Evolutionary conservation across 2,329 filamentous ascomycete genomes (phyloP), one percentile per base, ranked within the genome.

Genomic region (Penicillium polonicum): DNA sequence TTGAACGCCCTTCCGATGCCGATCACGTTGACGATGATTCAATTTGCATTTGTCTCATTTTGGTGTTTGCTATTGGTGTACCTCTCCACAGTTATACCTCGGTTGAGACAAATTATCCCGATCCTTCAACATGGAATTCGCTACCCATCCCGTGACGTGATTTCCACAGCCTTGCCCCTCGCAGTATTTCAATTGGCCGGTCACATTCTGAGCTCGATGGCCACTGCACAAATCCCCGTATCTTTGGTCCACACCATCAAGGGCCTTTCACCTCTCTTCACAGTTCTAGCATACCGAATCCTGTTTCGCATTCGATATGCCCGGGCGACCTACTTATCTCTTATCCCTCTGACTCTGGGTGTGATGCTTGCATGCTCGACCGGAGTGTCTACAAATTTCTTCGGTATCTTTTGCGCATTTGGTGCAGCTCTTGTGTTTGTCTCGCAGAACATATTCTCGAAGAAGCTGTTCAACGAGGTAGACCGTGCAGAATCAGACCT

Each of bases 191-290:
- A 97, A 75, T 90, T 99, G 51, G 89, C 88, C 36, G 94, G 94
- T 5, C 94, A 99, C 75, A 89, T 99, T 41, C 81, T 97, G 44
- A 96, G 91, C 74, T 96, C 93, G 6, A 94, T 92, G 63, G 93
- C 94, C 29, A 99, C 93, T 33, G 89, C 91, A 50, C 90, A 92
- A 72, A 97, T 99, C 54, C 93, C 94, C 0, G 94, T 99, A 1
- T 97, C 94, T 7, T 83, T 99, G 36, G 94, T 99, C 4, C 94
- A 99, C 76, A 99, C 94, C 1, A 97, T 99, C 78, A 99, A 99
- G 78, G 94, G 94, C 8, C 85, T 99, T 27, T 97, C 93, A 3
- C 94, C 94, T 4, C 81, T 99, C 8, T 95, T 99, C 74, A 99
- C 94, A 0, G 94, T 99, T 42, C 76, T 96, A 55, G 94, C 94